Evolutionary conservation across 768 basidiomycete genomes (phyloP).

Genomic region (Mycena alexandri): DNA sequence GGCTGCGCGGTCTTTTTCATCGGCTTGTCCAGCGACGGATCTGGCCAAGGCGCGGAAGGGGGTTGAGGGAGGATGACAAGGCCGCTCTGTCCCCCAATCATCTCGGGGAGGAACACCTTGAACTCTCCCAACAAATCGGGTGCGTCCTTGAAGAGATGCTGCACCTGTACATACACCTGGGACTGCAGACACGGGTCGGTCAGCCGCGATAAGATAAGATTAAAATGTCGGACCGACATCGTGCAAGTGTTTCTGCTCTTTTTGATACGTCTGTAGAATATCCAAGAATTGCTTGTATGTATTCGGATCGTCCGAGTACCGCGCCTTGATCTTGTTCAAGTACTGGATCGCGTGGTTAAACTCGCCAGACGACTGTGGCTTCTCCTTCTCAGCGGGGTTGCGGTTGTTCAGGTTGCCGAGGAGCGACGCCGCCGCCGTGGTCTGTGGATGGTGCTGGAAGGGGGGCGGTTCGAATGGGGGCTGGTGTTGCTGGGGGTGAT

Average conservation of each 20-base stretch:
- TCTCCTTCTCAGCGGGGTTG: conserved; percentile 60
- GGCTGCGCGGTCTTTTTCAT: conserved; percentile 60
- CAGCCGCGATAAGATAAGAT: conserved; percentile 25
- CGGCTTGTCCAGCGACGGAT: conserved; percentile 51
- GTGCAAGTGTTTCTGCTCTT: conserved; percentile 80
- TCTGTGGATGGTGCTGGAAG: conserved; percentile 57
- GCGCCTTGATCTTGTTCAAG: conserved; percentile 97
- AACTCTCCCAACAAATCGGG: conserved; percentile 86
- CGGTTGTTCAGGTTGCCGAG: conserved; percentile 70
- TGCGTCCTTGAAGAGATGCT: conserved; percentile 83
- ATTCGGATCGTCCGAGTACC: conserved; percentile 90
- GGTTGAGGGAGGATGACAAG: conserved; percentile 67
- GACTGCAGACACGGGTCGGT: conserved; percentile 52
- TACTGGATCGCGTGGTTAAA: conserved; percentile 97
- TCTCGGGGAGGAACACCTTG: conserved; percentile 84
- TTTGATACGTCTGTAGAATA: conserved; percentile 89
- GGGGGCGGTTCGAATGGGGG: conserved; percentile 55
- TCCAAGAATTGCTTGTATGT: conserved; percentile 93
- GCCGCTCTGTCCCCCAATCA: conserved; percentile 56
- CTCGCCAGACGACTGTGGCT: conserved; percentile 61
- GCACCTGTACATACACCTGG: conserved; percentile 86
- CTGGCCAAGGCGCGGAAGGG: conserved; percentile 56
- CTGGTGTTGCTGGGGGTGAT: conserved; percentile 46
- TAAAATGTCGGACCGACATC: conserved; percentile 54
- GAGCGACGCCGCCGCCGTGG: conserved; percentile 73